Base-by-base conservation (phyloP, 768 basidiomycete genomes). In the Albatrellus ellisii region DNA sequence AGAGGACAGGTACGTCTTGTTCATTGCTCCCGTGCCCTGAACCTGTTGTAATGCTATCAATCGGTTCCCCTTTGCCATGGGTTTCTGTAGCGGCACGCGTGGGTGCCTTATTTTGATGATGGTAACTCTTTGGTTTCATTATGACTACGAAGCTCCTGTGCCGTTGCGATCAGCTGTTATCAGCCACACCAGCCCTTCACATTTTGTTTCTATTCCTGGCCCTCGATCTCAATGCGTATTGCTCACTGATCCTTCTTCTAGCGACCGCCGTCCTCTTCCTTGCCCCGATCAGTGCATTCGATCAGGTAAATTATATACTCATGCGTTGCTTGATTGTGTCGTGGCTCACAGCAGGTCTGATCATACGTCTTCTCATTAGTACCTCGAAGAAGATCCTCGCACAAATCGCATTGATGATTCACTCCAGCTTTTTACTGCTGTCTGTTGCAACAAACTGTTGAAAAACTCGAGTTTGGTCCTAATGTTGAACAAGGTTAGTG, bases 341-440 rank as follows among this genome's bases (percentile, higher is more conserved):
- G 10, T 9, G 12, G 21, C 4, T 10, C 17, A 15, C 31, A 41
- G 6, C 27, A 46, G 36, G 17, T 45, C 17, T 15, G 9, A 12
- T 37, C 20, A 10, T 39, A 10, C 17, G 15, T 29, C 5, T 18
- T n/a, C 24, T 15, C 36, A 15, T 17, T 51, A 89, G 84, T 88
- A 87, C 57, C 67, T 90, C 18, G 82, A 88, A 55, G 87, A 90
- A 63, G 87, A 90, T 54, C 79, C 81, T 22, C 71, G 79, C 44
- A 81, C 80, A 29, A 90, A 90, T 51, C 67, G 87, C 37, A 85
- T 90, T 25, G 84, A 89, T 48, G 87, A 90, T 56, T 88, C 86
- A 1, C 61, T 90, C n/a, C 86, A 86, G 60, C 65, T 89, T 18
- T 90, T 87, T 58, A 87, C 83, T 4, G 72, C 85, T 52, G 85